A percentile compares a stretch with the other conserved stretches of the same genome.
These are phyloP conservation scores for Eimeria maxima DNA, from an alignment of 169 alveolate genomes.

Conservation along the genomic window DNA sequence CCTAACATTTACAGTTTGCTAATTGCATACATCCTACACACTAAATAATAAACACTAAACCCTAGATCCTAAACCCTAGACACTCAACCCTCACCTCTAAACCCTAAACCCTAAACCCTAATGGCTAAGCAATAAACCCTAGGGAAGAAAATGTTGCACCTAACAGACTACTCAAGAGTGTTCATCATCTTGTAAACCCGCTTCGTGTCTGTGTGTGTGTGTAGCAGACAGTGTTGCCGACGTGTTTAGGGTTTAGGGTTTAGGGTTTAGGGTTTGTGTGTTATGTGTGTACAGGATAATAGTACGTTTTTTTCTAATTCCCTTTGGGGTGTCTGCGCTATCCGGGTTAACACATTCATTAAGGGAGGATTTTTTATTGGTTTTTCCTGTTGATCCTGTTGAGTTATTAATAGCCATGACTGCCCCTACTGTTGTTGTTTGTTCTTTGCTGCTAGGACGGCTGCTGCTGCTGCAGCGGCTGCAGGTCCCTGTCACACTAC, in stretches of 20 bases:
- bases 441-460: conserved; percentile 67
- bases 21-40: too few species aligned
- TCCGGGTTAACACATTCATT: conserved; percentile 76
- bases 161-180: too few species aligned
- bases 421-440: conserved; percentile 79
- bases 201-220: too few species aligned
- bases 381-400: conserved; percentile 79
- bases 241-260: not conserved
- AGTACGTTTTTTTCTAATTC: conserved; percentile 83
- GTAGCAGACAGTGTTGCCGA: too few species aligned
- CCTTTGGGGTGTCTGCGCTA: conserved; percentile 84
- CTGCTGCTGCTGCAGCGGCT: not conserved
- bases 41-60: not conserved
- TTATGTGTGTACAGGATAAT: conserved; percentile 76
- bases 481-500: conserved; percentile 62
- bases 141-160: too few species aligned
- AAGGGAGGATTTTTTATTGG: conserved; percentile 79
- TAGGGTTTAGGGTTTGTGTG: not conserved
- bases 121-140: not conserved
- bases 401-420: conserved; percentile 73
- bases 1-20: too few species aligned
- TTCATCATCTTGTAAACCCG: too few species aligned
- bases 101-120: conserved; percentile 51
- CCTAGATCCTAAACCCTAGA: conserved; percentile 46
- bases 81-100: too few species aligned